Evolutionary conservation across 2,329 filamentous ascomycete species (phyloP), one percentile per base, ranked within the genome.

Genomic region (Rutstroemia sp.): DNA sequence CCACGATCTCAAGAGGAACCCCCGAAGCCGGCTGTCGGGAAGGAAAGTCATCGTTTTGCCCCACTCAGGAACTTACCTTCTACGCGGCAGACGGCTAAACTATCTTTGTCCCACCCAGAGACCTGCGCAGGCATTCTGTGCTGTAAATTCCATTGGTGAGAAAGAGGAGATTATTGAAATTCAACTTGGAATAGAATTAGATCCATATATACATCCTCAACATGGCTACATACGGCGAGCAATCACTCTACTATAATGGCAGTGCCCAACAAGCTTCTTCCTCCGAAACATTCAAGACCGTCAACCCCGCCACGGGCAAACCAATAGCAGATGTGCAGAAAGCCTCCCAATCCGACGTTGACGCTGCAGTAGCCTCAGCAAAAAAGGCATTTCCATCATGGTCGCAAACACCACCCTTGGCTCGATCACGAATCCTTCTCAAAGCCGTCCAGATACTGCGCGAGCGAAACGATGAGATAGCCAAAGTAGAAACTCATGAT

Each of bases 401-500:
- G 90, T 90, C 89, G 1, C 76, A 80, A 56, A 94, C 86, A 12
- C 82, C 90, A 2, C 78, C 87, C n/a, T 77, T 87, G 59, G 81
- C 83, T 66, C 88, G 90, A 57, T 83, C 89, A 1, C 83, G 88
- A 57, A 86, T 95, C 63, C 82, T 95, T 9, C 86, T 90, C 30
- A 83, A 82, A 69, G 90, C 90, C 2, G 90, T 88, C 18, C 74
- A 81, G 48, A 73, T 95, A 14, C 78, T 95, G 12, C 86, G 90
- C 48, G 74, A 82, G 61, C 82, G 85, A 61, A 95, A 95, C 71
- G 87, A 95, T 67, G 83, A 85, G 56, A 85, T 95, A 44, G 90
- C 90, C 51, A 79, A 79, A 56, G 76, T 90, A 56, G 90, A 95
- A 74, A 95, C 90, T 2, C 77, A 86, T 66, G 90, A 95, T 71